These are phyloP conservation scores for Amaranthus palmeri DNA, from an alignment of 148 eudicot species.

Conservation along the genomic window DNA sequence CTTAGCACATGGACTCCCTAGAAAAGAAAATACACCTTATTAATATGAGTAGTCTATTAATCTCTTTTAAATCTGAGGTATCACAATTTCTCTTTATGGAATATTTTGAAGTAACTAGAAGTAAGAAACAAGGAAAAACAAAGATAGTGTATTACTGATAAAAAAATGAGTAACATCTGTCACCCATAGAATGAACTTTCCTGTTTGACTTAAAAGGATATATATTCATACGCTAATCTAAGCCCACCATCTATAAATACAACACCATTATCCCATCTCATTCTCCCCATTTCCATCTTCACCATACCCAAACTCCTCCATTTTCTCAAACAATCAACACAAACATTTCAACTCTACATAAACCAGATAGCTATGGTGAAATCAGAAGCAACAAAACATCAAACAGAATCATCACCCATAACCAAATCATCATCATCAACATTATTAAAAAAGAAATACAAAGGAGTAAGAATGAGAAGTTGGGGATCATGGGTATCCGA, in stretches of 20 bases:
- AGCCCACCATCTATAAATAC: constrained; percentile 20
- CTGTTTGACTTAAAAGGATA: constrained; percentile 29
- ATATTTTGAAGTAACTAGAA: too few species aligned
- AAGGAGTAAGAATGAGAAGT: constrained; percentile 85
- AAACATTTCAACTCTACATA: background rate
- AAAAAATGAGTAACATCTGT: constrained; percentile 23
- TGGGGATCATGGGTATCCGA: constrained; percentile 94
- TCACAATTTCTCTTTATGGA: too few species aligned
- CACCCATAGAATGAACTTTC: constrained; percentile 26
- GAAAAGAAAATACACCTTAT: too few species aligned
- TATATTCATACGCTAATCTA: background rate
- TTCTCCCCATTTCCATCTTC: constrained; percentile 13
- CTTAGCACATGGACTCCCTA: too few species aligned
- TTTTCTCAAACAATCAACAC: constrained; percentile 15
- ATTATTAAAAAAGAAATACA: constrained; percentile 58
- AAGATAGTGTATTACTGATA: background rate
- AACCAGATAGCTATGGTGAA: constrained; percentile 36
- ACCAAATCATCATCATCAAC: constrained; percentile 20
- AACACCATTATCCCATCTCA: constrained; percentile 3
- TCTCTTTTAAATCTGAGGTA: too few species aligned
- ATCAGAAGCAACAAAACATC: constrained; percentile 34
- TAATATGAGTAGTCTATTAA: too few species aligned
- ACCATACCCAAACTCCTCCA: constrained; percentile 10
- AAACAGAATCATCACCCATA: constrained; percentile 16
- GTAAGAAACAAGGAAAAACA: background rate